These are phyloP conservation scores for Biancaea sappan DNA, from an alignment of 306 rosid genomes.

Conservation along the genomic window DNA sequence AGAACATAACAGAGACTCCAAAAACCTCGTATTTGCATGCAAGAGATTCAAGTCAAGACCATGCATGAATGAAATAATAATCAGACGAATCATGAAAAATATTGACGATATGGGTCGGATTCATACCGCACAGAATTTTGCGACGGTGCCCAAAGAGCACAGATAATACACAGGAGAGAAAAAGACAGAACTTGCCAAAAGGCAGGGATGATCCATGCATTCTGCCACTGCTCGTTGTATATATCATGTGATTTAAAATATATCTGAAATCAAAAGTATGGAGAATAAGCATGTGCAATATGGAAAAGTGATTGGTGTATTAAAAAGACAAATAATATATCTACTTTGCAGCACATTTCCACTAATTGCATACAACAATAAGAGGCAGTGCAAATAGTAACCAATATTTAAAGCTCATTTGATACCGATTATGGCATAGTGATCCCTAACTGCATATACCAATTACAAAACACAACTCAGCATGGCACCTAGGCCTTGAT, in stretches of 20 bases:
- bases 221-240: slow-evolving; percentile 90
- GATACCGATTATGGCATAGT: slow-evolving; percentile 14
- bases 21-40: not conserved
- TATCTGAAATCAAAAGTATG: slow-evolving; percentile 78
- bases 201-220: slow-evolving; percentile 96
- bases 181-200: slow-evolving; percentile 93
- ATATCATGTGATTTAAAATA: slow-evolving; percentile 78
- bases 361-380: not conserved
- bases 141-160: slow-evolving; percentile 95
- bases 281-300: slow-evolving; percentile 25
- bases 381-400: not conserved
- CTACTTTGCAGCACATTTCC: slow-evolving; percentile 7
- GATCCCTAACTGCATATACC: slow-evolving; percentile 22
- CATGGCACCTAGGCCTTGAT: too few relatives aligned
- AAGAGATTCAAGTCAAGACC: not conserved
- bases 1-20: not conserved
- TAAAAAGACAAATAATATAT: not conserved
- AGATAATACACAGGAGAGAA: slow-evolving; percentile 77
- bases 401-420: not conserved
- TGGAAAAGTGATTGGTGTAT: slow-evolving; percentile 6
- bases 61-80: not conserved
- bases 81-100: not conserved
- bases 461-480: too few relatives aligned
- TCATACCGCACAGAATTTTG: slow-evolving; percentile 83
- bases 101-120: not conserved